Evolutionary conservation across 2,329 filamentous ascomycete species (phyloP).

Genomic region (Paraphoma sp.): DNA sequence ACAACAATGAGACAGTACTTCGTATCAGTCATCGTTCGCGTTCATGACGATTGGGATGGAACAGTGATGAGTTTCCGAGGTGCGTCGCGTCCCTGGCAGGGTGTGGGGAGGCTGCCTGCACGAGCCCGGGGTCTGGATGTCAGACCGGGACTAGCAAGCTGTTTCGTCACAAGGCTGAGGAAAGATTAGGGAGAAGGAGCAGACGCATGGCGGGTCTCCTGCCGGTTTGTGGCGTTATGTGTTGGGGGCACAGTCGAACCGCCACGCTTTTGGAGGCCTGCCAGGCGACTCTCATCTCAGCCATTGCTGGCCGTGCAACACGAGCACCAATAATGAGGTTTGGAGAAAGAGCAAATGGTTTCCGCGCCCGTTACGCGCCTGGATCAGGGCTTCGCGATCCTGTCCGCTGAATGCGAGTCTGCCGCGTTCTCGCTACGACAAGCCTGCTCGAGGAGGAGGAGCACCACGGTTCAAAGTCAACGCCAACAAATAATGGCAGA

Average conservation of each 20-base stretch:
- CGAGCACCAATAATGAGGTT: slow-evolving; percentile 29
- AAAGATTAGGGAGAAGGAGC: slow-evolving; percentile 19
- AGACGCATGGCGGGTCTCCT: slow-evolving; percentile 19
- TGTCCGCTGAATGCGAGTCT: slow-evolving; percentile 4
- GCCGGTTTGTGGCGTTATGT: slow-evolving; percentile 27
- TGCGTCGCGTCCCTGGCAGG: background rate
- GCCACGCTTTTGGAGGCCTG: slow-evolving; percentile 22
- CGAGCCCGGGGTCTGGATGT: slow-evolving; percentile 10
- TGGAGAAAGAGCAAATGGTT: slow-evolving; percentile 18
- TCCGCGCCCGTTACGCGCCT: slow-evolving; percentile 21
- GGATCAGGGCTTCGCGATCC: slow-evolving; percentile 7
- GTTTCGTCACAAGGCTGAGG: slow-evolving; percentile 38
- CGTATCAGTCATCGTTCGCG: slow-evolving; percentile 40
- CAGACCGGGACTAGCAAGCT: slow-evolving; percentile 21
- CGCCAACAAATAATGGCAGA: slow-evolving; percentile 4
- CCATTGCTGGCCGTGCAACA: slow-evolving; percentile 35
- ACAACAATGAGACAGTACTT: slow-evolving; percentile 34
- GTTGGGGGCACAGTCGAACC: slow-evolving; percentile 22
- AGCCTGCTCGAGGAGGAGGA: slow-evolving; percentile 10
- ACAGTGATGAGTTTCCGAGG: slow-evolving; percentile 20
- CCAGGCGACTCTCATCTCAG: slow-evolving; percentile 27
- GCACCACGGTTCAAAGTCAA: slow-evolving; percentile 4
- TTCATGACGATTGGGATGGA: slow-evolving; percentile 28
- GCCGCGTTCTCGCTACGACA: slow-evolving; percentile 10
- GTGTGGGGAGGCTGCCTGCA: slow-evolving; percentile 14